Percentiles rank a stretch among this genome's conserved stretches.
Conservation (phyloP, 1,139 yeast genomes). For the Blastobotrys indianensis region DNA sequence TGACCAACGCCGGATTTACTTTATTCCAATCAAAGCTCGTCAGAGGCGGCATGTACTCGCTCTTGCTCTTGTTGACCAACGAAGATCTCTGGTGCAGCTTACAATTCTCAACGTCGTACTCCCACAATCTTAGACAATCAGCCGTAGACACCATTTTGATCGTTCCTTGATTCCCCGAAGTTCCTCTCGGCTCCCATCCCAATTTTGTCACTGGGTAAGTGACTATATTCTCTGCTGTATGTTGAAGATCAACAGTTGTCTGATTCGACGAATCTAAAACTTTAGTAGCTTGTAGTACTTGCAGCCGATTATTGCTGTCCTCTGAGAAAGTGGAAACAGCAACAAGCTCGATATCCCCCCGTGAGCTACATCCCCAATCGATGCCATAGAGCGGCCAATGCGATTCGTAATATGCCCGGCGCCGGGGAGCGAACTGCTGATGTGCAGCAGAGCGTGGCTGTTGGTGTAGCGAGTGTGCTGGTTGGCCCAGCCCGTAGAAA, state of each 20-base stretch:
- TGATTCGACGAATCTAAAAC: constrained; percentile 25
- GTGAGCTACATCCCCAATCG: constrained; percentile 53
- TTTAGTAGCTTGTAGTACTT: constrained; percentile 25
- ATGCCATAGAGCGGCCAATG: constrained; percentile 59
- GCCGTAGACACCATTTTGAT: constrained; percentile 59
- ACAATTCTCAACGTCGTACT: constrained; percentile 38
- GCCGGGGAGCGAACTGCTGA: constrained; percentile 22
- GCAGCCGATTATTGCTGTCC: constrained; percentile 47
- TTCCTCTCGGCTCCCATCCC: constrained; percentile 59
- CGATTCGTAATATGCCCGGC: constrained; percentile 53
- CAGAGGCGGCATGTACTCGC: constrained; percentile 46
- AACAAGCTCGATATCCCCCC: constrained; percentile 43
- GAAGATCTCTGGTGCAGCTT: constrained; percentile 39
- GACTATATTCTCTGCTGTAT: constrained; percentile 47
- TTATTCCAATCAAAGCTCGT: constrained; percentile 94
- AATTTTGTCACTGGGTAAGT: constrained; percentile 64
- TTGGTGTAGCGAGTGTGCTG: neutral
- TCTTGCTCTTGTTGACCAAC: constrained; percentile 36
- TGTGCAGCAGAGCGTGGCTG: constrained; percentile 3
- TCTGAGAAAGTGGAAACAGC: constrained; percentile 70
- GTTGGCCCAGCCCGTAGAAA: constrained; percentile 3
- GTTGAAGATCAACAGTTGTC: constrained; percentile 22
- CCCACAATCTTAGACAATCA: constrained; percentile 66
- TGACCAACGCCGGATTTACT: constrained; percentile 60
- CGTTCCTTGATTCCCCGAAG: constrained; percentile 9